These are phyloP conservation scores for Pestalotiopsis sp. DNA, from an alignment of 2,329 filamentous ascomycete species.

Conservation along the genomic window DNA sequence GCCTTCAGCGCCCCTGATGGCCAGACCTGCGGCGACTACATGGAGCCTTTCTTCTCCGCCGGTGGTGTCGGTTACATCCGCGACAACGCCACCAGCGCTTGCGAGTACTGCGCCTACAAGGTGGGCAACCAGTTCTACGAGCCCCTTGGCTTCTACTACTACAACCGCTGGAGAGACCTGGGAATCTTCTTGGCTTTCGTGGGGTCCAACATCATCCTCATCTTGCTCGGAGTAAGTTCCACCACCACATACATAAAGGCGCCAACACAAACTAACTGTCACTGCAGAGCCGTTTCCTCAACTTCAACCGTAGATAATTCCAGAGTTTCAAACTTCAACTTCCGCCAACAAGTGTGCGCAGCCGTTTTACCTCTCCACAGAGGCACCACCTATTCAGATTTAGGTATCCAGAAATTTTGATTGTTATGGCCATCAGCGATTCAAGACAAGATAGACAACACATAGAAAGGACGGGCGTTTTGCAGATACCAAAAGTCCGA, in stretches of 20 bases:
- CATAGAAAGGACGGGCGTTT: neutral
- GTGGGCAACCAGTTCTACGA: conserved; percentile 80
- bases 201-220: conserved; percentile 72
- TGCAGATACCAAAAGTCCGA: neutral
- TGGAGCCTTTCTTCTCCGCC: conserved; percentile 66
- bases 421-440: neutral
- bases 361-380: neutral
- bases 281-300: conserved; percentile 50
- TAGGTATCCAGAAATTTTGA: neutral
- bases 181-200: conserved; percentile 80
- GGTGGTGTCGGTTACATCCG: conserved; percentile 76
- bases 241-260: neutral
- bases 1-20: conserved; percentile 67
- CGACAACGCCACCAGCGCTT: conserved; percentile 65
- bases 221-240: conserved; percentile 54
- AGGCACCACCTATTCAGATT: neutral
- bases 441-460: neutral
- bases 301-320: conserved; percentile 54
- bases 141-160: conserved; percentile 67
- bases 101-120: conserved; percentile 81
- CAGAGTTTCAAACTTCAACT: neutral
- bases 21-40: conserved; percentile 75
- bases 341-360: neutral
- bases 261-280: conserved; percentile 19
- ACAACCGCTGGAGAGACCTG: conserved; percentile 77